Conservation (phyloP, 2,329 filamentous ascomycete genomes). For the Sarocladium strictum region DNA sequence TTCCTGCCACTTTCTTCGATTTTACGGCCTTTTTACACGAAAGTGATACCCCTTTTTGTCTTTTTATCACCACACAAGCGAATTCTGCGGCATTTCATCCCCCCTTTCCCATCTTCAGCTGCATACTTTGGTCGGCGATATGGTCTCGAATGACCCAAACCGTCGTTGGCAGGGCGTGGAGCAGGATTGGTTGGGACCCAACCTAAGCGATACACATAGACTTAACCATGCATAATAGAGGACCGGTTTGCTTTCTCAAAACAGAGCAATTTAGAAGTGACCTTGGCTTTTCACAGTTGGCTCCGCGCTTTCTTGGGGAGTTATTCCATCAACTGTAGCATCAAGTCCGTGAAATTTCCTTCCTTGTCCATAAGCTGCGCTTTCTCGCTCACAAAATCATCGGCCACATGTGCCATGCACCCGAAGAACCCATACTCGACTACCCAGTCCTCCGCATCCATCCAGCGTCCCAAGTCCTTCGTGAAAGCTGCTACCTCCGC, state of each 20-base stretch:
- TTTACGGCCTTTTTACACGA: slow-evolving; percentile 3
- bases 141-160: no score
- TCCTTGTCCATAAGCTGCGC: slow-evolving; percentile 2
- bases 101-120: neutral
- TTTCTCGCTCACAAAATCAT: slow-evolving; percentile 1
- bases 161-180: neutral
- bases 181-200: no score
- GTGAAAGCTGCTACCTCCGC: neutral
- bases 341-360: neutral
- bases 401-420: neutral
- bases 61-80: neutral
- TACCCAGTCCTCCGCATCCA: slow-evolving; percentile 1
- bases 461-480: neutral
- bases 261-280: no score
- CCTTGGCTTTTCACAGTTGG: no score
- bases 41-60: slow-evolving; percentile 1
- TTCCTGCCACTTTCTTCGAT: neutral
- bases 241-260: no score
- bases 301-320: no score
- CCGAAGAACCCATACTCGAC: slow-evolving; percentile 1
- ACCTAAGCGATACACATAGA: no score
- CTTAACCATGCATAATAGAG: no score
- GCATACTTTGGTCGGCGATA: neutral
- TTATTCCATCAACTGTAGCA: neutral
- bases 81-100: neutral